Base-by-base conservation (phyloP, 805 yeast genomes). In the Myxozyma udenii region DNA sequence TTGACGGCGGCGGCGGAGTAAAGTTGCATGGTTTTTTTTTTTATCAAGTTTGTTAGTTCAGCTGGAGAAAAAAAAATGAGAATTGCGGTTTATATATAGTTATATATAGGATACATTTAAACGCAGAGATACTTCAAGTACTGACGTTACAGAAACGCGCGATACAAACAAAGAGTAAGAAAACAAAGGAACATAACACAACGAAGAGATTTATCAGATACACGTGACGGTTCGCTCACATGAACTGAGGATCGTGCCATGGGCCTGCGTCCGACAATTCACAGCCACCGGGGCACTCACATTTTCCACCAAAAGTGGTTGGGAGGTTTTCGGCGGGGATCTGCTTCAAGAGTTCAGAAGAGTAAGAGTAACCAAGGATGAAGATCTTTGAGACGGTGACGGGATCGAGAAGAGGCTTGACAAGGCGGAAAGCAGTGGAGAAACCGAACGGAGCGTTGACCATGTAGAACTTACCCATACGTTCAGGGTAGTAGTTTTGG, bases 391-490 rank as follows among this genome's bases (percentile, higher is more conserved):
- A 83, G 21, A 93, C 97, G 6, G 98, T 93, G 50, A 91, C 98
- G 2, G 98, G 98, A 68, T 93, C 98, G 67, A 93, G 78, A 73
- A 93, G 90, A 50, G 95, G 91, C 74, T 89, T 89, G 75, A 93
- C 87, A 49, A 90, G 67, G 68, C 81, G 80, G 79, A 91, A 93
- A 37, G 95, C 97, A 37, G 97, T 84, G 35, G 96, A 81, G 73
- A 93, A 93, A 1, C 98, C 98, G 67, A 89, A 93, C 59, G 98
- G 98, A 0, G 98, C 95, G 67, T 93, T 93, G 72, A 93, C 87
- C 64, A 90, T 74, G 73, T 89, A 91, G 68, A 91, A 93, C 30
- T 58, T 58, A 26, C 98, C 98, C 98, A 93, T 93, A 72, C 98
- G 85, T 77, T 93, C 98, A 14, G 98, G 98, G 69, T 93, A 93